Evolutionary conservation across 2,329 filamentous ascomycete species (phyloP).

Genomic region (Cytospora piceicola): DNA sequence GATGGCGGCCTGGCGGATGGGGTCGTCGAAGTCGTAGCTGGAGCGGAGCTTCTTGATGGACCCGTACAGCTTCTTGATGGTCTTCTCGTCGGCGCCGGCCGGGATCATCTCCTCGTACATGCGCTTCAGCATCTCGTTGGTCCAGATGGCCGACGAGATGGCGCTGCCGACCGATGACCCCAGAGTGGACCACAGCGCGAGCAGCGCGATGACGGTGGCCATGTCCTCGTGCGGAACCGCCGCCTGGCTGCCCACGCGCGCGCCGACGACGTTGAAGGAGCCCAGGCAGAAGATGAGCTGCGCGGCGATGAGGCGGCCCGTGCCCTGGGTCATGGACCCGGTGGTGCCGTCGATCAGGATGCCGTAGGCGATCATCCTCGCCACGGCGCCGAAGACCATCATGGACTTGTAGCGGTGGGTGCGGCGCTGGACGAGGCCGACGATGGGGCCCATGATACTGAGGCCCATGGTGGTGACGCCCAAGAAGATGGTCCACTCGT

Average conservation of each 20-base stretch:
- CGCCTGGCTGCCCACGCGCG: conserved; percentile 45
- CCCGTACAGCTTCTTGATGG: conserved; percentile 40
- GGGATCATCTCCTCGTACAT: conserved; percentile 40
- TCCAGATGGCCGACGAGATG: conserved; percentile 44
- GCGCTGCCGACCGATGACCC: conserved; percentile 46
- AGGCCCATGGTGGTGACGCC: conserved; percentile 46
- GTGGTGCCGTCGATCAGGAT: conserved; percentile 37
- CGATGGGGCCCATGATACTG: conserved; percentile 41
- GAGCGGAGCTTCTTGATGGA: conserved; percentile 42
- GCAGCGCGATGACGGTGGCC: conserved; percentile 43
- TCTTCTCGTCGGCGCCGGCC: conserved; percentile 32
- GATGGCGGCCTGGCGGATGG: conserved; percentile 44
- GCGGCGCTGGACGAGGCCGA: conserved; percentile 41
- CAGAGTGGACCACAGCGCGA: conserved; percentile 46
- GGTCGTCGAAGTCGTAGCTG: conserved; percentile 40
- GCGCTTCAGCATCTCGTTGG: conserved; percentile 42
- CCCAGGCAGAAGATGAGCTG: conserved; percentile 42
- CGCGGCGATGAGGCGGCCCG: conserved; percentile 39
- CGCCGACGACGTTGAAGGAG: conserved; percentile 46
- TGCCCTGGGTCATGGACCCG: conserved; percentile 40
- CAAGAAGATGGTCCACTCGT: conserved; percentile 47
- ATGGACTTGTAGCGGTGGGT: conserved; percentile 49
- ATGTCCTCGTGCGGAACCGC: conserved; percentile 49
- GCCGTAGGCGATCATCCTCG: conserved; percentile 44
- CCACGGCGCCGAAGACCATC: conserved; percentile 44